Evolutionary conservation across 2,329 filamentous ascomycete species (phyloP), one percentile per base, ranked within the genome.

Genomic region (Botrytis pseudocinerea): DNA sequence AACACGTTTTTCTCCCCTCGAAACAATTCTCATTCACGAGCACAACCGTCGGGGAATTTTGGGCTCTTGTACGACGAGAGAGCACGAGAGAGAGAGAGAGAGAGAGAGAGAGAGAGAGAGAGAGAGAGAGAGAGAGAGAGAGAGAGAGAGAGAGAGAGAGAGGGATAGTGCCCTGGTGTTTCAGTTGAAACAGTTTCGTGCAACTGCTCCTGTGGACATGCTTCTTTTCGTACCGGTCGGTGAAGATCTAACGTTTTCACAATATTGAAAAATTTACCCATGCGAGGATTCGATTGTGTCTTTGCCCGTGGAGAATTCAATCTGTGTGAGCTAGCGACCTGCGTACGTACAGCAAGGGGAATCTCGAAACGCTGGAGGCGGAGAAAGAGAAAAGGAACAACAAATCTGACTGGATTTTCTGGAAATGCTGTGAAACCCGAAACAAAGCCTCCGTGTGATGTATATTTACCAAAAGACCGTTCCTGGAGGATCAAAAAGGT

Each of bases 401-500:
- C 14, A 9, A 57, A 32, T 57, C 64, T 54, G 46, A 54, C 25
- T 54, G 32, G 22, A 40, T 66, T 38, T 51, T 28, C 16, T 57
- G 14, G 14, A 22, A 35, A 35, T 12, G 2, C 40, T 2, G 63
- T 66, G 63, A 66, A 22, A 40, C 35, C 20, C 1, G 10, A 48
- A 4, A 22, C 46, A 28, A 18, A 18, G 51, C 51, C 51, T 57
- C 51, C 8, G 16, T 57, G 51, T 57, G 14, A 57, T 57, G 28
- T 65, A 65, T 65, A 65, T 66, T 66, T 40, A n/a, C 9, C 1
- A 22, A 4, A 18, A 12, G 64, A n/a, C 8, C 5, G 8, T 66
- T 66, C 64, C 64, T 66, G 46, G 9, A 66, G 64, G 64, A 66
- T 66, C 12, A 54, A 28, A 66, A 54, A 54, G 32, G 35, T 66